phyloP scores from a whole-genome alignment of 768 basidiomycete species.

The Suillus hirtellus region DNA sequence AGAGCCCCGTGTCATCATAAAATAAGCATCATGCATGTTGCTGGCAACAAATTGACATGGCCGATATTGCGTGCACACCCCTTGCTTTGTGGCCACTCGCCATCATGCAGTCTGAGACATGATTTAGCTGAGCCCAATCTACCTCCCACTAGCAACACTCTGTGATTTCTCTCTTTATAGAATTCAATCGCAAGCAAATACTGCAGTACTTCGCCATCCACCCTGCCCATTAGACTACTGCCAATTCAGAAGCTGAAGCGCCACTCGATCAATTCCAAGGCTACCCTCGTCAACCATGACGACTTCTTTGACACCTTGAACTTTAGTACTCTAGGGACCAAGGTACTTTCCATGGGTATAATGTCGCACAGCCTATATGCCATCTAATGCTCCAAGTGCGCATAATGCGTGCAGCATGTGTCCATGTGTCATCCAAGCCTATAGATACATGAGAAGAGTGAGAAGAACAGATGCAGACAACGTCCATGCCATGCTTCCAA shows the following conservation, averaged over 20 bases:
- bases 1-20: too few relatives aligned
- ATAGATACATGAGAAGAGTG: not conserved
- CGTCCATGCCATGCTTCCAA: slow-evolving; percentile 2
- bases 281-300: not conserved
- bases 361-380: not conserved
- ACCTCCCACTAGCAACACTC: not conserved
- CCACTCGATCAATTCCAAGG: not conserved
- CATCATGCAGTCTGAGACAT: not conserved
- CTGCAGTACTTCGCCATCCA: not conserved
- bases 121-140: not conserved
- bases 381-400: not conserved
- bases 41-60: too few relatives aligned
- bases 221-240: not conserved
- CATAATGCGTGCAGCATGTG: not conserved
- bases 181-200: not conserved
- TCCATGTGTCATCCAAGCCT: not conserved
- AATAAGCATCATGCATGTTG: too few relatives aligned
- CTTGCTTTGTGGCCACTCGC: too few relatives aligned
- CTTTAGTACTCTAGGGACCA: not conserved
- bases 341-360: not conserved
- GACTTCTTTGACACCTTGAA: too few relatives aligned
- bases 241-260: not conserved
- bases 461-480: not conserved
- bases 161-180: not conserved
- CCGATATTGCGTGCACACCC: too few relatives aligned